Evolutionary conservation across 805 yeast species (phyloP).

Genomic region (Wickerhamomyces strasburgensis): DNA sequence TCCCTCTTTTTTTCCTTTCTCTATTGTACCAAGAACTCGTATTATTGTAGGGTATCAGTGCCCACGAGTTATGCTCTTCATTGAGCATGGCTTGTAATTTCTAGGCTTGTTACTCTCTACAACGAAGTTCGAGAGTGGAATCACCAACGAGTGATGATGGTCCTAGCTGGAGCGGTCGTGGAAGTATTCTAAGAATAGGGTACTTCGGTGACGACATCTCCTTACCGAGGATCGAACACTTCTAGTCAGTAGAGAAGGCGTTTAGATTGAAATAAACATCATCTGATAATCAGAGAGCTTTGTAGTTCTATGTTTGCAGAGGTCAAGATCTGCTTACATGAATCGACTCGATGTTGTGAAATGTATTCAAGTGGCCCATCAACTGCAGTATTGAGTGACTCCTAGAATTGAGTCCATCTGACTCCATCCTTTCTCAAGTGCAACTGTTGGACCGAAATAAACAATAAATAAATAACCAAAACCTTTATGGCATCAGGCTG

Average conservation of each 20-base stretch:
- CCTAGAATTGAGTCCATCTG: too few relatives aligned
- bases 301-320: neutral
- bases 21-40: conserved; percentile 25
- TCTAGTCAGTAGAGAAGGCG: neutral
- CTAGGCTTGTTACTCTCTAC: conserved; percentile 26
- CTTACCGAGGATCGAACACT: conserved; percentile 33
- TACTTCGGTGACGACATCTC: conserved; percentile 29
- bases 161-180: conserved; percentile 33
- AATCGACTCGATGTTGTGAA: too few relatives aligned
- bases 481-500: neutral
- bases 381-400: too few relatives aligned
- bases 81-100: neutral
- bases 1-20: conserved; percentile 8
- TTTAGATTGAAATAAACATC: neutral
- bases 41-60: conserved; percentile 28
- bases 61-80: conserved; percentile 4
- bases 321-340: too few relatives aligned
- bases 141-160: conserved; percentile 10
- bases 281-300: neutral
- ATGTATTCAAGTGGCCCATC: too few relatives aligned
- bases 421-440: too few relatives aligned
- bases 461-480: neutral
- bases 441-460: too few relatives aligned
- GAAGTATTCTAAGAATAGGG: conserved; percentile 9
- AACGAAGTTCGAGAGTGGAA: conserved; percentile 24